Evolutionary conservation across 2,329 filamentous ascomycete species (phyloP).

Genomic region (Fragosphaeria purpurea): DNA sequence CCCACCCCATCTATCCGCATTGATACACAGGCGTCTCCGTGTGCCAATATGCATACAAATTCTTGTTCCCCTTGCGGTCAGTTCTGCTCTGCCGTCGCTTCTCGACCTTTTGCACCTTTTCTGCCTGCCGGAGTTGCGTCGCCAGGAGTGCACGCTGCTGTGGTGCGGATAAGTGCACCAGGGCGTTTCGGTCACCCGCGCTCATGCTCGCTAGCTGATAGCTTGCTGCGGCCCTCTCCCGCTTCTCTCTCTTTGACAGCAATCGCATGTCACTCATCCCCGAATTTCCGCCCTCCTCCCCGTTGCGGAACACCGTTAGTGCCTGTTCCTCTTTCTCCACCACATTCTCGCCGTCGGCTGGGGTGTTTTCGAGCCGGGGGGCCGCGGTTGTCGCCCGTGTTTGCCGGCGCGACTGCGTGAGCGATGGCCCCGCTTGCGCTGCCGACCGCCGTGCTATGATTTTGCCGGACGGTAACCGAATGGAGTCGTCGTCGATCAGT

Average conservation of each 20-base stretch:
- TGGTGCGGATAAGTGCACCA: constrained; percentile 20
- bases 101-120: constrained; percentile 20
- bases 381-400: background rate
- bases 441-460: constrained; percentile 19
- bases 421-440: background rate
- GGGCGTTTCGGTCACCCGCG: constrained; percentile 16
- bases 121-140: constrained; percentile 17
- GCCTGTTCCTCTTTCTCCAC: background rate
- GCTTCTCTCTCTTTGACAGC: constrained; percentile 7
- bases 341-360: background rate
- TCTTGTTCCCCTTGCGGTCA: constrained; percentile 25
- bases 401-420: constrained; percentile 9
- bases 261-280: background rate
- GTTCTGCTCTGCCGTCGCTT: constrained; percentile 16
- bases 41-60: constrained; percentile 23
- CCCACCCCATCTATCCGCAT: constrained; percentile 15
- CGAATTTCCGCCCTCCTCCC: background rate
- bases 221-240: background rate
- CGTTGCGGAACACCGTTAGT: background rate
- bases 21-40: constrained; percentile 23
- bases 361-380: no score
- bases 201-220: constrained; percentile 18
- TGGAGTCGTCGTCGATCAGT: constrained; percentile 18
- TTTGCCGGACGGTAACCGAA: constrained; percentile 27
- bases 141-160: constrained; percentile 21